phyloP scores from a whole-genome alignment of 768 basidiomycete species.

The Strobilomyces dryophilus region DNA sequence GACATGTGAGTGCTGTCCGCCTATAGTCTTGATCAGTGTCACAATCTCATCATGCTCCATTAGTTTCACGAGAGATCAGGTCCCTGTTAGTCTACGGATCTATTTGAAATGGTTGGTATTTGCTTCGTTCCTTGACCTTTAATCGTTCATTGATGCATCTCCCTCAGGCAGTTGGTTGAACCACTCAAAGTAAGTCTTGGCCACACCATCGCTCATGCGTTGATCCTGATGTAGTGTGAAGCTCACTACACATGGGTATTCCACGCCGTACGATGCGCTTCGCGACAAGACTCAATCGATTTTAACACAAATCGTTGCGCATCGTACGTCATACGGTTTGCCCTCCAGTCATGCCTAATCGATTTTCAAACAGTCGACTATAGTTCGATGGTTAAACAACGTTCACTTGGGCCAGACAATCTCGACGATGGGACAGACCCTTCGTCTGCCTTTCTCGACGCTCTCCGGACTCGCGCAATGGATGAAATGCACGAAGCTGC shows the following conservation, averaged over 20 bases:
- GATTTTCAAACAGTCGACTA: conserved; percentile 38
- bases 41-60: background rate
- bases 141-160: too few relatives aligned
- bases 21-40: background rate
- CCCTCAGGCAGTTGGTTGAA: conserved; percentile 43
- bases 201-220: conserved; percentile 22
- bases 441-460: conserved; percentile 77
- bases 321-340: conserved; percentile 42
- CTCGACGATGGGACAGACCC: conserved; percentile 66
- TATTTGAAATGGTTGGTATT: conserved; percentile 69
- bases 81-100: conserved; percentile 78
- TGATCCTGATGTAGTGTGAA: conserved; percentile 40
- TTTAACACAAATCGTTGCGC: conserved; percentile 81
- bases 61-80: conserved; percentile 83
- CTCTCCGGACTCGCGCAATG: conserved; percentile 77
- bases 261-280: conserved; percentile 76
- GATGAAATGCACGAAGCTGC: conserved; percentile 82
- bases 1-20: conserved; percentile 55
- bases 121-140: background rate
- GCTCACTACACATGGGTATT: conserved; percentile 73
- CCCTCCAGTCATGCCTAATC: background rate
- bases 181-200: conserved; percentile 40
- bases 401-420: conserved; percentile 71
- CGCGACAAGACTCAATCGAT: conserved; percentile 83
- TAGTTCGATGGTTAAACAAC: conserved; percentile 51